These are phyloP conservation scores for Lichtheimia corymbifera DNA, from an alignment of 371 early-diverging fungal genomes.

Conservation along the genomic window DNA sequence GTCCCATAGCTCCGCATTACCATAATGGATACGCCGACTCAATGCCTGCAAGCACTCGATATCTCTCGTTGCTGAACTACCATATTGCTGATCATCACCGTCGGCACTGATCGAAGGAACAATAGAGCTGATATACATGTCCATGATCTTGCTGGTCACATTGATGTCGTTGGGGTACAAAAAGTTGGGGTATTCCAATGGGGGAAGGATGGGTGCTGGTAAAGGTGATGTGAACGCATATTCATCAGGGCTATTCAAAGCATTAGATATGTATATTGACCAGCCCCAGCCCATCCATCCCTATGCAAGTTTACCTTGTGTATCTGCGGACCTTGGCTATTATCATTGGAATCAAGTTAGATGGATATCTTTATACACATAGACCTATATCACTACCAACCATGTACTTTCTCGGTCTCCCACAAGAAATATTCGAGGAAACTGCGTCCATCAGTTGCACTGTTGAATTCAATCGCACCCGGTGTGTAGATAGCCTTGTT, in stretches of 20 bases:
- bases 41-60: conserved; percentile 91
- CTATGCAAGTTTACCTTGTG: conserved; percentile 35
- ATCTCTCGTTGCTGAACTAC: conserved; percentile 91
- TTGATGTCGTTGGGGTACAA: conserved; percentile 80
- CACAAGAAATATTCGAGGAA: conserved; percentile 88
- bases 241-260: conserved; percentile 80
- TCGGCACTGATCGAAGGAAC: conserved; percentile 63
- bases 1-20: conserved; percentile 34
- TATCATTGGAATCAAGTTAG: background rate
- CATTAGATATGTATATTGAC: background rate
- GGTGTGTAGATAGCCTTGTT: conserved; percentile 79
- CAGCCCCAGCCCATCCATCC: no score
- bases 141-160: conserved; percentile 78
- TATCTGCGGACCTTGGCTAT: conserved; percentile 88
- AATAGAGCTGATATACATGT: conserved; percentile 73
- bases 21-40: conserved; percentile 93
- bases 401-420: conserved; percentile 91
- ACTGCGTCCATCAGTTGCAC: conserved; percentile 52
- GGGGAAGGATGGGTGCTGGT: conserved; percentile 85
- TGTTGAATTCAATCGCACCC: conserved; percentile 68
- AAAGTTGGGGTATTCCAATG: conserved; percentile 73
- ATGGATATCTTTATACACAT: background rate
- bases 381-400: conserved; percentile 39
- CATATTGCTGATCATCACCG: conserved; percentile 87
- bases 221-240: conserved; percentile 88